Percentiles rank a stretch among this genome's conserved stretches.
phyloP scores from a whole-genome alignment of 257 asterid species.

The Solanum sparsipilum region DNA sequence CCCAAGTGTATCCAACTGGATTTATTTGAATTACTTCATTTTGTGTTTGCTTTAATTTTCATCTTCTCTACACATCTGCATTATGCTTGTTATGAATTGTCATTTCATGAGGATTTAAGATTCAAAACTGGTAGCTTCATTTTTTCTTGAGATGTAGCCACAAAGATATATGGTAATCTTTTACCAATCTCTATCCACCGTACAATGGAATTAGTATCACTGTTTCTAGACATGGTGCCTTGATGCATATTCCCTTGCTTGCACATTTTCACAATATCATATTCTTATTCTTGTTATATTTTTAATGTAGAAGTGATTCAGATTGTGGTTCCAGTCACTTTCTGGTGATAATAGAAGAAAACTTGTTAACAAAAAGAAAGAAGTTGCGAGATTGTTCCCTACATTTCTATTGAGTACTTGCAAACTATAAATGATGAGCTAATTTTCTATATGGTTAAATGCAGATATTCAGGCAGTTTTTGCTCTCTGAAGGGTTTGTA shows the following conservation, averaged over 20 bases:
- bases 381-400: not conserved
- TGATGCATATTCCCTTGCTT: not conserved
- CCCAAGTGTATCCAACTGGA: not conserved
- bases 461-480: conserved; percentile 61
- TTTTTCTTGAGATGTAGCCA: not conserved
- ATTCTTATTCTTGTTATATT: not conserved
- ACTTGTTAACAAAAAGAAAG: not conserved
- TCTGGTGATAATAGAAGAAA: not conserved
- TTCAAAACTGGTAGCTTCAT: not conserved
- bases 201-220: not conserved
- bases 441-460: not conserved
- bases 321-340: not conserved
- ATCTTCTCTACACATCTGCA: not conserved
- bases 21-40: not conserved
- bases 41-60: not conserved
- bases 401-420: not conserved
- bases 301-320: not conserved
- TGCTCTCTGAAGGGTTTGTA: conserved; percentile 49
- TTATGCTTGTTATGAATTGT: not conserved
- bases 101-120: not conserved
- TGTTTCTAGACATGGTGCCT: not conserved
- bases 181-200: not conserved
- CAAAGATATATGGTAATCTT: not conserved
- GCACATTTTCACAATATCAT: not conserved
- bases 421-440: not conserved